Evolutionary conservation across 2,329 filamentous ascomycete genomes (phyloP).

Genomic region (Chrysosporium keratinophilum): DNA sequence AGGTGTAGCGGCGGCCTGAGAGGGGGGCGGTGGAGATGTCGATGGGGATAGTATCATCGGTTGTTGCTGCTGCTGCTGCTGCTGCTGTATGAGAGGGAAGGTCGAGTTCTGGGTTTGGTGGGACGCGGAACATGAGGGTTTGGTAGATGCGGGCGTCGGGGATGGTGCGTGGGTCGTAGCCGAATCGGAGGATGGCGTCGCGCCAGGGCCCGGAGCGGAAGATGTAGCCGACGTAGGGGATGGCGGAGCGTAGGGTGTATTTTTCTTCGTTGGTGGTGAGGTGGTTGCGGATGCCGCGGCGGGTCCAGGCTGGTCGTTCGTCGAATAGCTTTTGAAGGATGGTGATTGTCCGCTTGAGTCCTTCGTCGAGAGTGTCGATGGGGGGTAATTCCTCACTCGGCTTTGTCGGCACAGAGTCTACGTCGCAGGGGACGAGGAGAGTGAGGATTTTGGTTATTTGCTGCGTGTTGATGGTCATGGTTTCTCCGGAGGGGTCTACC

Average conservation of each 20-base stretch:
- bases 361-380: conserved; percentile 42
- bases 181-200: conserved; percentile 75
- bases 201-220: conserved; percentile 89
- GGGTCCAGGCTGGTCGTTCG: conserved; percentile 73
- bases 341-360: conserved; percentile 54
- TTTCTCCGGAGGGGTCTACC: conserved; percentile 48
- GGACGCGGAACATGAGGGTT: conserved; percentile 73
- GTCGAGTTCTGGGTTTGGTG: conserved; percentile 23
- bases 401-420: conserved; percentile 50
- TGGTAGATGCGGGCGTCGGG: conserved; percentile 74
- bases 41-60: too few species aligned
- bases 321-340: conserved; percentile 57
- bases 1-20: conserved; percentile 23
- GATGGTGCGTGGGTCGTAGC: conserved; percentile 71
- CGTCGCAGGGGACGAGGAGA: conserved; percentile 51
- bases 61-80: too few species aligned
- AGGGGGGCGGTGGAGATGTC: conserved; percentile 13
- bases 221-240: conserved; percentile 80
- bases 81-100: neutral
- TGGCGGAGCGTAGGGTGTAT: conserved; percentile 57
- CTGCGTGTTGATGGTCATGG: conserved; percentile 48
- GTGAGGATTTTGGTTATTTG: conserved; percentile 50
- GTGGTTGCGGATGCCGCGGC: conserved; percentile 67
- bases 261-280: conserved; percentile 44
- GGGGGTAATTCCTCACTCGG: conserved; percentile 48